These are phyloP conservation scores for Fusarium mexicanum DNA, from an alignment of 2,329 filamentous ascomycete genomes.

Conservation along the genomic window DNA sequence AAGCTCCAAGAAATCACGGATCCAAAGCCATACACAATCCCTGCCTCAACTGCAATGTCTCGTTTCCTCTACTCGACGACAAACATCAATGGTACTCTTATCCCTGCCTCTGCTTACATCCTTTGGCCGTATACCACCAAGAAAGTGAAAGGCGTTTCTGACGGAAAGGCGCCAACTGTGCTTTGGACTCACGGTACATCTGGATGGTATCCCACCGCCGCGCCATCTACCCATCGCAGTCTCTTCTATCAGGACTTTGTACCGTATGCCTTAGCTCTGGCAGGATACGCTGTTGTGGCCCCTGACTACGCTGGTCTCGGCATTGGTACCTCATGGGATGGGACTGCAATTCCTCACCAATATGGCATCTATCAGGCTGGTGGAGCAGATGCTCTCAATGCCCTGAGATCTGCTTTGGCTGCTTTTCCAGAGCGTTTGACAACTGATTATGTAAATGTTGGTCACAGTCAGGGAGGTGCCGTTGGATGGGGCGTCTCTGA, in stretches of 20 bases:
- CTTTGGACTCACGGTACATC: not conserved
- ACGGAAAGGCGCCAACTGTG: not conserved
- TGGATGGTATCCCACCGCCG: not conserved
- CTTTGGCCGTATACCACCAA: not conserved
- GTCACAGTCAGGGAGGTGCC: not conserved
- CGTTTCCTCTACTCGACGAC: not conserved
- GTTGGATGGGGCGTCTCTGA: not conserved
- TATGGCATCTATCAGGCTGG: not conserved
- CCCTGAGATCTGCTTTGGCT: not conserved
- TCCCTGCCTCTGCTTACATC: not conserved
- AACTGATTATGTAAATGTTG: not conserved
- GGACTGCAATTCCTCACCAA: not conserved
- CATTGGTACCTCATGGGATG: not conserved
- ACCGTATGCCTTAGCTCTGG: not conserved
- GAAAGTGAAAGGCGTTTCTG: not conserved
- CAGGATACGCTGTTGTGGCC: slow-evolving; percentile 18
- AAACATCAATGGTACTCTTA: not conserved
- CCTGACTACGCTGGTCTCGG: slow-evolving; percentile 27
- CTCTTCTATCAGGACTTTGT: not conserved
- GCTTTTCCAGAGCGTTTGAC: not conserved
- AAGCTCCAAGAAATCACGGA: not conserved
- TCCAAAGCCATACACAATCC: not conserved
- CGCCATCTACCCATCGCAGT: not conserved
- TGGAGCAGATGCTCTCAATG: not conserved
- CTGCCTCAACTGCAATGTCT: not conserved